These are phyloP conservation scores for Dothistroma septosporum DNA, from an alignment of 2,329 filamentous ascomycete genomes.

Conservation along the genomic window DNA sequence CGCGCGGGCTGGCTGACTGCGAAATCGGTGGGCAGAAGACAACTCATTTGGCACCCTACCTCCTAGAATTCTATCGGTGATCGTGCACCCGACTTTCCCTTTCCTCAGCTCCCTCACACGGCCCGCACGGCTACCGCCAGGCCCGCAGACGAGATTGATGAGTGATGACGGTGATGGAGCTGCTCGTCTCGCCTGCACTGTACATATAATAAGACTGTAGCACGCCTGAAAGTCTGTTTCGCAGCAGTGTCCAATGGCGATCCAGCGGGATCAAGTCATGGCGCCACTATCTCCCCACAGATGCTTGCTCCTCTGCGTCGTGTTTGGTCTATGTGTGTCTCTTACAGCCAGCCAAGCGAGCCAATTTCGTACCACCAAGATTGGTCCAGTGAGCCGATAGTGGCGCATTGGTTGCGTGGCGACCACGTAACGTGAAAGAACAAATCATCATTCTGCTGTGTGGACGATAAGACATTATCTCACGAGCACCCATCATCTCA, in stretches of 20 bases:
- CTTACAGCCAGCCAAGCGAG: background rate
- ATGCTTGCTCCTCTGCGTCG: background rate
- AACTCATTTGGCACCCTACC: too few species aligned
- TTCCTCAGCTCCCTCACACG: too few species aligned
- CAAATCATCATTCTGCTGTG: background rate
- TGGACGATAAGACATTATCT: background rate
- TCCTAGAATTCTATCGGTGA: too few species aligned
- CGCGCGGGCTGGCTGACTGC: background rate
- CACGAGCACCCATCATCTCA: background rate
- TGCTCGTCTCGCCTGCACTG: background rate
- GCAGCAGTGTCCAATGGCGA: background rate
- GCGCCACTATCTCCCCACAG: background rate
- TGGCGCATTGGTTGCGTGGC: background rate
- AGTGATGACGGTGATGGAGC: background rate
- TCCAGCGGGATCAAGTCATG: background rate
- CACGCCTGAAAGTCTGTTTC: background rate
- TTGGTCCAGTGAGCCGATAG: background rate
- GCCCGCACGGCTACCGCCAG: background rate
- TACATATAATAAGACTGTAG: background rate
- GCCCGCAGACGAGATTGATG: background rate
- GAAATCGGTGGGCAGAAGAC: too few species aligned
- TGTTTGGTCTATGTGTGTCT: background rate
- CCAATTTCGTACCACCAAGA: background rate
- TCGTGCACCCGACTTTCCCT: background rate
- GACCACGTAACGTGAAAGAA: background rate